A percentile compares a stretch with the other conserved stretches of the same genome.
These are phyloP conservation scores for Elongisporangium anandrum DNA, from an alignment of 352 stramenopile genomes.

Conservation along the genomic window DNA sequence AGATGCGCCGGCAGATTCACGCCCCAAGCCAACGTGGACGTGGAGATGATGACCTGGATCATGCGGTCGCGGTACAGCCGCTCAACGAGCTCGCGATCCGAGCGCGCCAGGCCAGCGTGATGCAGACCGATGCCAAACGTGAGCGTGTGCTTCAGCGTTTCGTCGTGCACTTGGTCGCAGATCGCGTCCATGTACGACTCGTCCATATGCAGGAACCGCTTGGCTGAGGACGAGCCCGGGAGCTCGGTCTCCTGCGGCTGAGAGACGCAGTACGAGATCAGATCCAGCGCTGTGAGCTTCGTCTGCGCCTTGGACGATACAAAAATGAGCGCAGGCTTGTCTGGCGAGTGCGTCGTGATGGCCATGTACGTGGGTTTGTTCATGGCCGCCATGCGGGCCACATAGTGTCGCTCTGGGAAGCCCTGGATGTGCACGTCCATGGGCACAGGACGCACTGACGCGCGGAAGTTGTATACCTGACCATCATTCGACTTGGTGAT, in stretches of 20 bases:
- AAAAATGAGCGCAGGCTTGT: slow-evolving; percentile 96
- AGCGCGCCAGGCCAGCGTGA: slow-evolving; percentile 87
- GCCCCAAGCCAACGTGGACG: slow-evolving; percentile 91
- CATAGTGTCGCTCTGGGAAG: slow-evolving; percentile 96
- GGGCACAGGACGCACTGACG: slow-evolving; percentile 94
- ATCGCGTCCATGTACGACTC: slow-evolving; percentile 88
- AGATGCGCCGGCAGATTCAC: slow-evolving; percentile 98
- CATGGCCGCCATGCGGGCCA: slow-evolving; percentile 98
- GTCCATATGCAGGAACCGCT: slow-evolving; percentile 92
- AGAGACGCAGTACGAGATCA: slow-evolving; percentile 92
- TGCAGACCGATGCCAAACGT: slow-evolving; percentile 98
- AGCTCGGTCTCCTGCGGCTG: slow-evolving; percentile 5
- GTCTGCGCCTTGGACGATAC: slow-evolving; percentile 98
- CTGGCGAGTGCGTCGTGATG: slow-evolving; percentile 93
- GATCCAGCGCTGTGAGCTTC: slow-evolving; percentile 95
- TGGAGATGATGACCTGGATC: slow-evolving; percentile 95
- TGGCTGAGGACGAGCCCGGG: slow-evolving; percentile 18
- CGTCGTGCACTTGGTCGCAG: slow-evolving; percentile 87
- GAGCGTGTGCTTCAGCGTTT: slow-evolving; percentile 93
- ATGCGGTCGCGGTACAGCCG: slow-evolving; percentile 94
- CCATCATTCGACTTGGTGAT: slow-evolving; percentile 75
- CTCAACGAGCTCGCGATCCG: slow-evolving; percentile 96
- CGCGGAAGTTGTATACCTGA: slow-evolving; percentile 93
- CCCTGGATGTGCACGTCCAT: slow-evolving; percentile 97
- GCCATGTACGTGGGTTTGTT: slow-evolving; percentile 99